These are phyloP conservation scores for Gossypium ekmanianum DNA, from an alignment of 345 rosid genomes.

Conservation along the genomic window DNA sequence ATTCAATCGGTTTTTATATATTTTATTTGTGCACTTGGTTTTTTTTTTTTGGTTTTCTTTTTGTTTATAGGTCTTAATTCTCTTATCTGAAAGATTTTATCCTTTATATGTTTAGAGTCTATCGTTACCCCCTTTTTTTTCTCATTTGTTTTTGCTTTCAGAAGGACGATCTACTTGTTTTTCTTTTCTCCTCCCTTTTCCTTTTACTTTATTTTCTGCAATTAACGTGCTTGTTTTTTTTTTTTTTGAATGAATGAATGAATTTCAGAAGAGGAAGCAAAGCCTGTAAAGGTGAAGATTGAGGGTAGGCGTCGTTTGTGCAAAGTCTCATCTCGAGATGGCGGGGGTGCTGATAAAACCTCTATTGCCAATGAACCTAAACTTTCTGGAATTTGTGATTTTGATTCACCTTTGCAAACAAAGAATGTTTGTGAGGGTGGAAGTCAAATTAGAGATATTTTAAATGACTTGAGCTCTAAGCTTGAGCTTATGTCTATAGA, in stretches of 20 bases:
- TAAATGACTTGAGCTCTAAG: slow-evolving; percentile 66
- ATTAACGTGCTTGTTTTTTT: neutral
- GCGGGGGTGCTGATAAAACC: slow-evolving; percentile 11
- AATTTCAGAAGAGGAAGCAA: slow-evolving; percentile 28
- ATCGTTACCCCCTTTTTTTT: neutral
- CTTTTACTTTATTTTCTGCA: neutral
- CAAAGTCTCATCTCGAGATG: slow-evolving; percentile 45
- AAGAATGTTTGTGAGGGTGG: slow-evolving; percentile 20
- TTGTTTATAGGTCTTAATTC: neutral
- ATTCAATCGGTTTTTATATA: neutral
- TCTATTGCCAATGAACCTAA: slow-evolving; percentile 32
- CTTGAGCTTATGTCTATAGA: slow-evolving; percentile 75
- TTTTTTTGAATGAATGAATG: neutral
- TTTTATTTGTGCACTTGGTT: neutral
- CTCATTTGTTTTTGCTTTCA: neutral
- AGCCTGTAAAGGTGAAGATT: slow-evolving; percentile 41
- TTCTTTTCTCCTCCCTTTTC: neutral
- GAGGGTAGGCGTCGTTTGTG: slow-evolving; percentile 58
- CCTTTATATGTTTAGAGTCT: neutral
- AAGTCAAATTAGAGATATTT: slow-evolving; percentile 72
- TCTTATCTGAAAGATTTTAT: neutral
- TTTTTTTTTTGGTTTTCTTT: neutral
- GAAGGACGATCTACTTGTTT: neutral
- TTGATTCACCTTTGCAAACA: slow-evolving; percentile 54
- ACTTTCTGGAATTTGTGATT: slow-evolving; percentile 50